phyloP scores from a whole-genome alignment of 1,139 yeast species.

The Hansenula anomala region DNA sequence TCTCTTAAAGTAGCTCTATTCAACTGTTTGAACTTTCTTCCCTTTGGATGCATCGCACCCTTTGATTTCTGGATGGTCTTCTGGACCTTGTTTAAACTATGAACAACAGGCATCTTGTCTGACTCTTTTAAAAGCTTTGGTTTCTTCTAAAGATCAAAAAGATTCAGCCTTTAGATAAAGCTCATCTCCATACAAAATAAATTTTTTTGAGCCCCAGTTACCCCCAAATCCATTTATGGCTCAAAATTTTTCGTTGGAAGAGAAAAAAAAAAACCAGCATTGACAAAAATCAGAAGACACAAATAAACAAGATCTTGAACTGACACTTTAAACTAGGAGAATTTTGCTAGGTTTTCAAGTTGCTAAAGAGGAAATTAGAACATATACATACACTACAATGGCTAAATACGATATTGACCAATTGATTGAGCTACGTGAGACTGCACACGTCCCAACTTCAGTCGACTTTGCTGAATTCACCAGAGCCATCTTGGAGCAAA shows the following conservation, averaged over 20 bases:
- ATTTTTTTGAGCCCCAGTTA: neutral
- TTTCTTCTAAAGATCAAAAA: too few species aligned
- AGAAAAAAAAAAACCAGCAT: too few species aligned
- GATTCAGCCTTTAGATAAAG: too few species aligned
- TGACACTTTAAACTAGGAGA: too few species aligned
- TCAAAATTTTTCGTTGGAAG: neutral
- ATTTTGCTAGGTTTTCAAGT: too few species aligned
- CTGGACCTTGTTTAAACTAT: constrained; percentile 66
- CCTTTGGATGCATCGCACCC: constrained; percentile 74
- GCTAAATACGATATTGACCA: constrained; percentile 69
- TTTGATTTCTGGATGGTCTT: constrained; percentile 56
- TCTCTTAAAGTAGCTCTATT: constrained; percentile 85
- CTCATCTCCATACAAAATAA: neutral
- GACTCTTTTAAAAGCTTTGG: too few species aligned
- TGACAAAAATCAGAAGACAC: neutral
- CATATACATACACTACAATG: constrained; percentile 29
- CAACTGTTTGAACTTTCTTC: constrained; percentile 80
- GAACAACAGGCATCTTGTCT: constrained; percentile 66
- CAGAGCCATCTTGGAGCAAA: constrained; percentile 61
- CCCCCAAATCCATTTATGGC: neutral
- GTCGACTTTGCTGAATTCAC: constrained; percentile 62
- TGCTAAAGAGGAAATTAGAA: too few species aligned
- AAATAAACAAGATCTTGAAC: too few species aligned
- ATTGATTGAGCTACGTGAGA: constrained; percentile 50
- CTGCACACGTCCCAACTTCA: constrained; percentile 56